Conservation (phyloP, 2,329 filamentous ascomycete species). For the Alternaria sp. region DNA sequence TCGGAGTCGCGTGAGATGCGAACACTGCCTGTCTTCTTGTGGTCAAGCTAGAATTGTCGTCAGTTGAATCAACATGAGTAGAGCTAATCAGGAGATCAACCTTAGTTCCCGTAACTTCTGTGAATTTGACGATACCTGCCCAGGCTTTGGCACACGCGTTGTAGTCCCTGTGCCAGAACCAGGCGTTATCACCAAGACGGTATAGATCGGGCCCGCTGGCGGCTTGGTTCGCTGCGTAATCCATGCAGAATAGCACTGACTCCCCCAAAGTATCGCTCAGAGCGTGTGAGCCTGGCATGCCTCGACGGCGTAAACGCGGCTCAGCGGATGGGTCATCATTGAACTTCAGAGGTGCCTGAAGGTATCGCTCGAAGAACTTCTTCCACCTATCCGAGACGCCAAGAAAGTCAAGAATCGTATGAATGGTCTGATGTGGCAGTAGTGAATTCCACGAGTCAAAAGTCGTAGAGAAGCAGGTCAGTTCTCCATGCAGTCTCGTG, state of each 20-base stretch:
- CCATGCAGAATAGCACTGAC: conserved; percentile 56
- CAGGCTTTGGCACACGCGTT: conserved; percentile 52
- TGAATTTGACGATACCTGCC: conserved; percentile 52
- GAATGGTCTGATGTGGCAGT: conserved; percentile 54
- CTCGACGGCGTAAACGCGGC: conserved; percentile 51
- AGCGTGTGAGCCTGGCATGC: conserved; percentile 55
- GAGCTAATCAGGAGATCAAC: conserved; percentile 9
- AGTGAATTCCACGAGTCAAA: conserved; percentile 42
- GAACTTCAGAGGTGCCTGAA: conserved; percentile 56
- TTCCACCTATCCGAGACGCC: conserved; percentile 54
- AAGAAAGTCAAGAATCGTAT: conserved; percentile 53
- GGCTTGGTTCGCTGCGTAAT: conserved; percentile 53
- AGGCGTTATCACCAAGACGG: conserved; percentile 58
- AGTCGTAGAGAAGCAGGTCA: conserved; percentile 39
- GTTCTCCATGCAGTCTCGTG: conserved; percentile 33
- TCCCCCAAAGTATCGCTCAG: conserved; percentile 58
- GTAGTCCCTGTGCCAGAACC: conserved; percentile 55
- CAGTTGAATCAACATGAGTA: background rate
- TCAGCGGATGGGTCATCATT: conserved; percentile 40
- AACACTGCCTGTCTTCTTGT: conserved; percentile 51
- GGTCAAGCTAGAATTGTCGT: conserved; percentile 42
- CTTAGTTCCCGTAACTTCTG: conserved; percentile 51
- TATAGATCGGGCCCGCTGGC: conserved; percentile 53
- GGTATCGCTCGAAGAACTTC: conserved; percentile 54
- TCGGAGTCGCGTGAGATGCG: conserved; percentile 33